Conservation (phyloP, 768 basidiomycete genomes). For the Lentinula raphanica region DNA sequence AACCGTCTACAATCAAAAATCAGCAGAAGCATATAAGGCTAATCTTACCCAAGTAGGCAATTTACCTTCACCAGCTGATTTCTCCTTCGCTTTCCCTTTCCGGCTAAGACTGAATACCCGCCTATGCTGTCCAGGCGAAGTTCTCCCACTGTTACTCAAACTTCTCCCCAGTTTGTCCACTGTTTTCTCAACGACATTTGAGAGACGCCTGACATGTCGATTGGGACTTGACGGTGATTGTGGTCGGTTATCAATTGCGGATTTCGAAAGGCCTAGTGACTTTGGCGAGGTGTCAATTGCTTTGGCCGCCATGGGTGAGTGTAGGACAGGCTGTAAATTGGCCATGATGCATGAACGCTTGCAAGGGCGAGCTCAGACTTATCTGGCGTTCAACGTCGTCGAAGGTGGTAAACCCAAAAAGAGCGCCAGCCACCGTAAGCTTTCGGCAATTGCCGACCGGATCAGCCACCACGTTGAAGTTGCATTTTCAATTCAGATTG, state of each 20-base stretch:
- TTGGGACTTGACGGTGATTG: constrained; percentile 26
- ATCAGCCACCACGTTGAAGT: not conserved
- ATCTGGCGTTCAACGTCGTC: not conserved
- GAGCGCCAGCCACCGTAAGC: too few species aligned
- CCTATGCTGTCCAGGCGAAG: constrained; percentile 32
- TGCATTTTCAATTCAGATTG: not conserved
- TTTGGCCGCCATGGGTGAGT: constrained; percentile 16
- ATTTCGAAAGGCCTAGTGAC: constrained; percentile 23
- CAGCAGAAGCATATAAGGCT: not conserved
- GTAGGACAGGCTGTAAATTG: not conserved
- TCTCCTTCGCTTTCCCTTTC: constrained; percentile 47
- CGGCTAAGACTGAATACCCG: constrained; percentile 54
- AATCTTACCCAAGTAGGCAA: constrained; percentile 19
- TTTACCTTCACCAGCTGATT: constrained; percentile 22
- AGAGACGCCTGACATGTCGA: constrained; percentile 45
- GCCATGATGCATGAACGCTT: too few species aligned
- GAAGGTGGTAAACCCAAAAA: too few species aligned
- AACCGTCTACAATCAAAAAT: not conserved
- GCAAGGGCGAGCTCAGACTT: constrained; percentile 19
- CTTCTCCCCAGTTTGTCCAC: not conserved
- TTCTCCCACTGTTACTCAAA: not conserved
- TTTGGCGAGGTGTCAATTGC: constrained; percentile 25
- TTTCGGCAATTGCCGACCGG: constrained; percentile 14
- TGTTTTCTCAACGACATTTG: constrained; percentile 19
- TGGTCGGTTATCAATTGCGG: not conserved